phyloP scores from a whole-genome alignment of 2,329 filamentous ascomycete genomes.

The Sarocladiaceae sp. region DNA sequence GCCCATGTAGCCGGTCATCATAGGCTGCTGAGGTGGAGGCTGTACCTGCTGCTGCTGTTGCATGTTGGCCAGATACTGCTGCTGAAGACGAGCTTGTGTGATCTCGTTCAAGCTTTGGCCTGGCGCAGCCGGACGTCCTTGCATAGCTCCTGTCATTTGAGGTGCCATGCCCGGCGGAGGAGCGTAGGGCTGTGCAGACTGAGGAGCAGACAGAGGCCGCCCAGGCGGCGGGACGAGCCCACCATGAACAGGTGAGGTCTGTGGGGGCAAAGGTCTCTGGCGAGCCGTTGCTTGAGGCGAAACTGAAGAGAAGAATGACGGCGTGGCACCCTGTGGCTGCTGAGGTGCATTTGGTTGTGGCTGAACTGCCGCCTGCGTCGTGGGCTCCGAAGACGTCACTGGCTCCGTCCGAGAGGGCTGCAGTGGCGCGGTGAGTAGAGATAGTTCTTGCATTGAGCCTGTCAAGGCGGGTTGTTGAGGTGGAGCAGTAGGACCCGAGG shows the following conservation, averaged over 20 bases:
- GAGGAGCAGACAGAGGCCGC: conserved; percentile 80
- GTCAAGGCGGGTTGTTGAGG: conserved; percentile 46
- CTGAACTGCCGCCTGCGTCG: neutral
- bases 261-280: conserved; percentile 66
- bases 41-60: conserved; percentile 31
- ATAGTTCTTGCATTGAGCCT: conserved; percentile 59
- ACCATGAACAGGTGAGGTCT: conserved; percentile 49
- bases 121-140: conserved; percentile 58
- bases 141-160: conserved; percentile 70
- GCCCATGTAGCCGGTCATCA: conserved; percentile 27
- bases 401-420: conserved; percentile 39
- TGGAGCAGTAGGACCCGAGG: conserved; percentile 24
- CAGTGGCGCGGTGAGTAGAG: conserved; percentile 45
- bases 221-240: conserved; percentile 71
- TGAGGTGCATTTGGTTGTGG: conserved; percentile 24
- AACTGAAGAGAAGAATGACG: conserved; percentile 48
- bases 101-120: conserved; percentile 75
- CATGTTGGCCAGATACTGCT: conserved; percentile 47
- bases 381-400: conserved; percentile 20
- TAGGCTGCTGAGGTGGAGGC: conserved; percentile 34
- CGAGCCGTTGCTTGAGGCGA: conserved; percentile 33
- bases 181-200: conserved; percentile 66
- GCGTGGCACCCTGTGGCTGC: conserved; percentile 48
- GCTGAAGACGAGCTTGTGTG: conserved; percentile 58
- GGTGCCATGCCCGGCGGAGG: conserved; percentile 66